phyloP scores from a whole-genome alignment of 2,329 filamentous ascomycete species.

The Exophiala bonariae region DNA sequence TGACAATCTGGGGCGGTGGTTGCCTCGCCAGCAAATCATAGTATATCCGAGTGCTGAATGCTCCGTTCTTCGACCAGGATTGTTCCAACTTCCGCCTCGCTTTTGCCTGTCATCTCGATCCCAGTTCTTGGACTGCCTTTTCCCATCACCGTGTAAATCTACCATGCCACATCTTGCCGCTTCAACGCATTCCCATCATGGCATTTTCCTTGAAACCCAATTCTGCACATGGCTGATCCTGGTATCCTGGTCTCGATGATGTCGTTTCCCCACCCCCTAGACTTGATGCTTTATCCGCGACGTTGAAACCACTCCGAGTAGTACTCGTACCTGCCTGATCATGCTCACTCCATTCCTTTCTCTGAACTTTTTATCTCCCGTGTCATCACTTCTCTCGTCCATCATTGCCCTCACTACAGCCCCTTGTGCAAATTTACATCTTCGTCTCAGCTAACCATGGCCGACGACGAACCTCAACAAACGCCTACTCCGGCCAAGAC shows the following conservation, averaged over 20 bases:
- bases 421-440: no score
- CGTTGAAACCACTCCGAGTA: neutral
- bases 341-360: neutral
- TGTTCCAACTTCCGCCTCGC: constrained; percentile 18
- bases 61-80: constrained; percentile 17
- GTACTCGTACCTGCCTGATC: neutral
- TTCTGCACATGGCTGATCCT: neutral
- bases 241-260: constrained; percentile 19
- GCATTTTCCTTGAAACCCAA: neutral
- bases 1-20: neutral
- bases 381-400: no score
- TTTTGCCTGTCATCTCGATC: neutral
- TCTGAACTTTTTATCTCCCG: no score
- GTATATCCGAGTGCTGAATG: no score
- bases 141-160: constrained; percentile 8
- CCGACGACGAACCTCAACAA: constrained; percentile 23
- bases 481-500: constrained; percentile 25
- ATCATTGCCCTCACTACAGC: no score
- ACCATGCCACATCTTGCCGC: constrained; percentile 13
- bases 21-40: constrained; percentile 1
- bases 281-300: constrained; percentile 11
- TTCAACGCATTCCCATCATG: constrained; percentile 6
- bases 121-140: no score
- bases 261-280: constrained; percentile 14
- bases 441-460: neutral